Evolutionary conservation across 139 green algal genomes (phyloP).

Genomic region (Volvox reticuliferus): DNA sequence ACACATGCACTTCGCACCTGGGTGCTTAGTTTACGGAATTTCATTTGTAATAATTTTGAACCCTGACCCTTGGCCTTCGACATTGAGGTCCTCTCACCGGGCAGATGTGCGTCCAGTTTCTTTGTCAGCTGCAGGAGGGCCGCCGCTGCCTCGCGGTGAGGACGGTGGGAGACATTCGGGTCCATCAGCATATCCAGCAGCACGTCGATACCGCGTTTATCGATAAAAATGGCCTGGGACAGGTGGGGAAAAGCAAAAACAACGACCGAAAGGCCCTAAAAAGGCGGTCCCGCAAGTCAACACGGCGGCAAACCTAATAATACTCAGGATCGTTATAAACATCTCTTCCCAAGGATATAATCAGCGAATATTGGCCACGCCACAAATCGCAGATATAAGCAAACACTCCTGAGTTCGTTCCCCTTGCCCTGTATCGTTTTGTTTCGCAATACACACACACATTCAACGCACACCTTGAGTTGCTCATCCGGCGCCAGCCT

Average conservation of each 20-base stretch:
- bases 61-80: no score
- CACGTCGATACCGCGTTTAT: constrained; percentile 81
- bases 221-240: constrained; percentile 40
- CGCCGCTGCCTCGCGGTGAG: constrained; percentile 72
- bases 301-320: background rate
- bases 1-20: no score
- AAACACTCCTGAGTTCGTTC: background rate
- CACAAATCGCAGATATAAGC: no score
- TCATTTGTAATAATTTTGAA: no score
- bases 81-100: constrained; percentile 16
- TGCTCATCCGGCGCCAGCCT: constrained; percentile 80
- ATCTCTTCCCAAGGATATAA: no score
- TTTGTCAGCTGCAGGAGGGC: constrained; percentile 84
- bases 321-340: no score
- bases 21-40: no score
- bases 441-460: background rate
- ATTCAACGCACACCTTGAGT: constrained; percentile 56
- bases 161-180: constrained; percentile 17
- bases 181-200: constrained; percentile 89
- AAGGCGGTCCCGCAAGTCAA: background rate
- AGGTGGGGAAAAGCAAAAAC: background rate
- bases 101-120: constrained; percentile 79
- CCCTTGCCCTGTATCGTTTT: background rate
- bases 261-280: background rate
- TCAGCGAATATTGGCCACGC: no score